Conservation (phyloP, 2,329 filamentous ascomycete genomes). For the Pochonia chlamydosporia region DNA sequence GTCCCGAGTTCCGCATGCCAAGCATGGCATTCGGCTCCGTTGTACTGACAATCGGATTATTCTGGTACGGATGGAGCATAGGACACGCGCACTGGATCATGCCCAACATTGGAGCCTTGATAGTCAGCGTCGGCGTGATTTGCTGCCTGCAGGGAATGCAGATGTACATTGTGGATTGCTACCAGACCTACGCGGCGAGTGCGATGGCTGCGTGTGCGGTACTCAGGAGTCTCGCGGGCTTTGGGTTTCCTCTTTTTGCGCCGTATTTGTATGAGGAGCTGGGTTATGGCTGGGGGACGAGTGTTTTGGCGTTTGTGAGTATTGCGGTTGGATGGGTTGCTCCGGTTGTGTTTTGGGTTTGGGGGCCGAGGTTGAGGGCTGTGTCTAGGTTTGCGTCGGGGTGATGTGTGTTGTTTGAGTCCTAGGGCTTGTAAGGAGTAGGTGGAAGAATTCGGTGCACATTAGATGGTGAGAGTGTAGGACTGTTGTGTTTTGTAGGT, state of each 20-base stretch:
- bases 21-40: conserved; percentile 15
- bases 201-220: conserved; percentile 14
- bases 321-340: conserved; percentile 1
- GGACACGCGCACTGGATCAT: conserved; percentile 5
- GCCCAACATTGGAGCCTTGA: conserved; percentile 1
- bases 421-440: too few relatives aligned
- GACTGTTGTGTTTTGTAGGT: too few relatives aligned
- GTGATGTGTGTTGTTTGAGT: too few relatives aligned
- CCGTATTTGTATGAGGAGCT: conserved; percentile 12
- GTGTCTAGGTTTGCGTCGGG: conserved; percentile 2
- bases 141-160: conserved; percentile 6
- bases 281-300: conserved; percentile 13
- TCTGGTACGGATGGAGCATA: conserved; percentile 61
- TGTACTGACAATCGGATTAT: conserved; percentile 56
- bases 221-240: conserved; percentile 14
- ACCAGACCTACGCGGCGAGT: conserved; percentile 13
- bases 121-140: conserved; percentile 1
- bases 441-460: too few relatives aligned
- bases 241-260: conserved; percentile 16
- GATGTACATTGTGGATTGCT: conserved; percentile 11
- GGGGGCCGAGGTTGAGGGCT: conserved; percentile 2
- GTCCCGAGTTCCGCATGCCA: conserved; percentile 17
- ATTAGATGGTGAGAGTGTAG: too few relatives aligned
- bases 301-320: conserved; percentile 1
- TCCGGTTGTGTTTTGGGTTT: conserved; percentile 4